A percentile compares a stretch with the other conserved stretches of the same genome.
Evolutionary conservation across 2,329 filamentous ascomycete species (phyloP).

Genomic region (Colletotrichum magnum): DNA sequence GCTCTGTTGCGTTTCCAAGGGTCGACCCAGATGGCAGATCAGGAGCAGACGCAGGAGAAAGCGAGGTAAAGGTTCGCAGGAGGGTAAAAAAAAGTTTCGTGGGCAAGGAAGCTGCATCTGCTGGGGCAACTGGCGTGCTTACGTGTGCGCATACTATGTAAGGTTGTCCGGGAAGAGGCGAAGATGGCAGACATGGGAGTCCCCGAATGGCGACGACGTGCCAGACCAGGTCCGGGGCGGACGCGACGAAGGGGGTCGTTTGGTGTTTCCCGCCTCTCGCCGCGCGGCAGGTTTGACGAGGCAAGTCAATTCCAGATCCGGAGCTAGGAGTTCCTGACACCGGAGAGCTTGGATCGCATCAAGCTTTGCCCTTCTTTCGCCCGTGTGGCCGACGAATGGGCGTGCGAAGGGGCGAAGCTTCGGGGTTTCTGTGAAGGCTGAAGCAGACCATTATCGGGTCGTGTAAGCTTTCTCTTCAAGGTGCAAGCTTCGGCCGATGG

Average conservation of each 20-base stretch:
- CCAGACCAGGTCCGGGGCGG: slow-evolving; percentile 38
- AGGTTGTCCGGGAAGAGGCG: slow-evolving; percentile 24
- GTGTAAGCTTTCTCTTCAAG: slow-evolving; percentile 25
- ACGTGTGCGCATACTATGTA: slow-evolving; percentile 12
- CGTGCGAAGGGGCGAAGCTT: slow-evolving; percentile 27
- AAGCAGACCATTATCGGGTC: slow-evolving; percentile 22
- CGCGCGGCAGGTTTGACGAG: slow-evolving; percentile 36
- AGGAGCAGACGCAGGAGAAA: slow-evolving; percentile 16
- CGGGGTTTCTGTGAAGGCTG: slow-evolving; percentile 25
- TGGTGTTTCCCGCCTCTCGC: slow-evolving; percentile 36
- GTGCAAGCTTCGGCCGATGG: slow-evolving; percentile 38
- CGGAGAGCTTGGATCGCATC: slow-evolving; percentile 27
- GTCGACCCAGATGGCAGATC: slow-evolving; percentile 11
- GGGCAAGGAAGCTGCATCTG: slow-evolving; percentile 31
- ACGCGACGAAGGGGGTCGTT: slow-evolving; percentile 22
- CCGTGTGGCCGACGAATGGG: slow-evolving; percentile 7
- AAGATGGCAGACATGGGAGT: slow-evolving; percentile 40
- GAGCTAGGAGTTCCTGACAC: slow-evolving; percentile 25
- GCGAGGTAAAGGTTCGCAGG: no score
- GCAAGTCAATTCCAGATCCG: slow-evolving; percentile 31
- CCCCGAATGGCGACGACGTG: slow-evolving; percentile 23
- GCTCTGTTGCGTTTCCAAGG: slow-evolving; percentile 24
- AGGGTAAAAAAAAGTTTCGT: slow-evolving; percentile 19
- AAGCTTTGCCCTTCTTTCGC: slow-evolving; percentile 34
- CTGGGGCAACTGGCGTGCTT: slow-evolving; percentile 24